A percentile compares a stretch with the other conserved stretches of the same genome.
These are phyloP conservation scores for Umbelopsis sp. DNA, from an alignment of 192 early-diverging fungal species.

Conservation along the genomic window DNA sequence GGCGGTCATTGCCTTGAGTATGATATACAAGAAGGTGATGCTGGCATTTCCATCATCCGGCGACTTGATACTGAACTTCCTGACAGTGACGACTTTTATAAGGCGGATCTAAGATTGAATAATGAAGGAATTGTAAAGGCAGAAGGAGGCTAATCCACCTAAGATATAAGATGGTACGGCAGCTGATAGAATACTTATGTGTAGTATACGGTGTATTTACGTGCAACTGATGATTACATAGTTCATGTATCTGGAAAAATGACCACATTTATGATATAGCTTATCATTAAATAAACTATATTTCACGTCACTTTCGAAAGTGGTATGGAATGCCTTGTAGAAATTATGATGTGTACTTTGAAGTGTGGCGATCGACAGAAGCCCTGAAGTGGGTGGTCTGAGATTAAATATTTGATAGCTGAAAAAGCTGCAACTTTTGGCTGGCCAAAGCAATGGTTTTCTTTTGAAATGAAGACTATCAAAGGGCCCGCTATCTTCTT, in stretches of 20 bases:
- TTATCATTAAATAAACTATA: no score
- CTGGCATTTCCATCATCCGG: background rate
- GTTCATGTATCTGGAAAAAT: no score
- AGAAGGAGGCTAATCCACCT: background rate
- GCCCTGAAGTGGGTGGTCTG: background rate
- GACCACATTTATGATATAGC: no score
- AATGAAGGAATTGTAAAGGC: background rate
- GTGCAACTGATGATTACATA: no score
- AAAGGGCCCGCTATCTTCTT: background rate
- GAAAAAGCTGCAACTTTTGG: background rate
- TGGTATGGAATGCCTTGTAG: no score
- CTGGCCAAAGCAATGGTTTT: background rate
- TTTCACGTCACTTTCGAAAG: no score
- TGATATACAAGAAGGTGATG: background rate
- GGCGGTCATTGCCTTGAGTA: background rate
- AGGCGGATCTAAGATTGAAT: constrained; percentile 1
- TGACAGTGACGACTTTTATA: background rate
- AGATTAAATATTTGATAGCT: background rate
- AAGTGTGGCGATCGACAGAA: no score
- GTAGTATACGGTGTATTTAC: no score
- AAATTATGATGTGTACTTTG: no score
- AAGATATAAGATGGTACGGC: background rate
- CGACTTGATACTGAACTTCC: background rate
- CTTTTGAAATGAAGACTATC: background rate
- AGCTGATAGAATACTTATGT: no score